phyloP scores from a whole-genome alignment of 768 basidiomycete species.

The Phanerodontia chrysosporium region DNA sequence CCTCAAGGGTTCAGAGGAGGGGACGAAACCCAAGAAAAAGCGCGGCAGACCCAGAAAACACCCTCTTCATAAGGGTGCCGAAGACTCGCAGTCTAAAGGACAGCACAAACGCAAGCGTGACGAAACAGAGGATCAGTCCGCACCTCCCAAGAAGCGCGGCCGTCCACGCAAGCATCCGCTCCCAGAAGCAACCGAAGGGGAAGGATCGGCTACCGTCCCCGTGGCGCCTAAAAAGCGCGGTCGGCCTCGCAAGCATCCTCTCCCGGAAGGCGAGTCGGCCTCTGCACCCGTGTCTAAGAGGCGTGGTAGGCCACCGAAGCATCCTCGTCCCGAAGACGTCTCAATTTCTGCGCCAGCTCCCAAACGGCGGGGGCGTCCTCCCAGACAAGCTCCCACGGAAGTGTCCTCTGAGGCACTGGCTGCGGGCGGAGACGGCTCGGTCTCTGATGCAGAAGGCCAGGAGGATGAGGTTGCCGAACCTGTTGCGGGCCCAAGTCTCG shows the following conservation, averaged over 20 bases:
- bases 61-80: background rate
- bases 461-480: background rate
- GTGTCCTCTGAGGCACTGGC: background rate
- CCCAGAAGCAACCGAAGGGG: conserved; percentile 14
- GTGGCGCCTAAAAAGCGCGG: conserved; percentile 1
- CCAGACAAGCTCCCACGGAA: background rate
- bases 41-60: conserved; percentile 15
- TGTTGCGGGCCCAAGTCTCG: background rate
- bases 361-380: background rate
- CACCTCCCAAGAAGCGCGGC: conserved; percentile 33
- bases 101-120: conserved; percentile 32
- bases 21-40: conserved; percentile 22
- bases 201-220: conserved; percentile 1
- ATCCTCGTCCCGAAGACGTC: background rate
- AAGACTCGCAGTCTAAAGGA: conserved; percentile 11
- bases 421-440: background rate
- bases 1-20: conserved; percentile 24
- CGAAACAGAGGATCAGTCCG: conserved; percentile 12
- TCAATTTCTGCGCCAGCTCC: background rate
- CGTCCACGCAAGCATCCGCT: conserved; percentile 26
- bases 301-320: conserved; percentile 6
- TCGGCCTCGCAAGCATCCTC: background rate
- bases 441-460: background rate
- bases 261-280: background rate
- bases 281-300: background rate